phyloP scores from a whole-genome alignment of 2,329 filamentous ascomycete genomes.

The Sarocladiaceae sp. region DNA sequence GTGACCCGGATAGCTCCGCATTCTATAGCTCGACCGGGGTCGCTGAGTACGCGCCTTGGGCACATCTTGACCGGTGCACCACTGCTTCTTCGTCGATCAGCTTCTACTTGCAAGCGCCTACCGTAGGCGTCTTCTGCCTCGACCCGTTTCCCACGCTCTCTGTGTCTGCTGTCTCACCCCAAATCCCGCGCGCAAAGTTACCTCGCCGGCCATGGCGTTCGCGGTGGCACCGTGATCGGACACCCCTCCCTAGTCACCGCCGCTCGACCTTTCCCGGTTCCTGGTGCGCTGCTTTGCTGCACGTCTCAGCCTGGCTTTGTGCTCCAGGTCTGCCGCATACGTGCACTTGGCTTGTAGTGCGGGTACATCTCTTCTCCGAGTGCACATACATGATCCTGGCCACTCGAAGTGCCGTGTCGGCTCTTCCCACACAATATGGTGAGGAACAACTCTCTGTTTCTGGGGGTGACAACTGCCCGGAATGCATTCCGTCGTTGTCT shows the following conservation, averaged over 20 bases:
- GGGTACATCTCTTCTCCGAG: conserved; percentile 3
- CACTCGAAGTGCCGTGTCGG: background rate
- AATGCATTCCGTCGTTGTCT: background rate
- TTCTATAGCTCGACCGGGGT: background rate
- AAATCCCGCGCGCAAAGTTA: background rate
- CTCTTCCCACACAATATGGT: conserved; percentile 1
- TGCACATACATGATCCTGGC: background rate
- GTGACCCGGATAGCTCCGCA: background rate
- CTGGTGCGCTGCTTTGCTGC: conserved; percentile 14
- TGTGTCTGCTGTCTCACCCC: background rate
- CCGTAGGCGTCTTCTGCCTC: background rate
- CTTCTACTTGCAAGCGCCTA: background rate
- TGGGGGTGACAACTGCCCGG: background rate
- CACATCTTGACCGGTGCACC: conserved; percentile 2
- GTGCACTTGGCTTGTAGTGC: background rate
- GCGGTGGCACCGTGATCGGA: conserved; percentile 30
- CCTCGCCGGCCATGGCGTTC: conserved; percentile 14
- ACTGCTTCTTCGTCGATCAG: background rate
- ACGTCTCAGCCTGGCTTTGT: conserved; percentile 2
- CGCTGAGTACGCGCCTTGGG: background rate
- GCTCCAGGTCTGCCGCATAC: background rate
- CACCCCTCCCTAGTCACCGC: conserved; percentile 28
- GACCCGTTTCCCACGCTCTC: background rate
- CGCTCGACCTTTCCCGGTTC: conserved; percentile 23
- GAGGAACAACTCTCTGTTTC: background rate